Evolutionary conservation across 306 rosid species (phyloP), one percentile per base, ranked within the genome.

Genomic region (Fragaria vesca): DNA sequence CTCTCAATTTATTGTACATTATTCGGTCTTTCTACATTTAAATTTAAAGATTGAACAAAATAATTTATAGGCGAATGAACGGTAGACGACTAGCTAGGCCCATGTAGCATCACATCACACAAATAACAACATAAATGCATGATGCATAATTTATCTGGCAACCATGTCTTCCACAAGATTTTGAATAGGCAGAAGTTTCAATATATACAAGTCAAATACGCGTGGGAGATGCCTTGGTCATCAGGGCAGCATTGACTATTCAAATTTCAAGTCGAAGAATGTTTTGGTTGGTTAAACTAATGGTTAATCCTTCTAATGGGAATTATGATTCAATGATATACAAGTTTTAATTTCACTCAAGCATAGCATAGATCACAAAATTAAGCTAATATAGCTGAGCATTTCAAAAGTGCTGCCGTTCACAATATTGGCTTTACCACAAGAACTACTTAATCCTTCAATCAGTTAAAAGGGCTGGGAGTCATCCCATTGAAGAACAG

Each of bases 401-500:
- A 30, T 38, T 73, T 38, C 32, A 55, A 73, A 36, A 54, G 2
- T 21, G 9, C 42, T 26, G 28, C n/a, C 16, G 51, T 36, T 38
- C 18, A 32, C 21, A 57, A 8, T 9, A 58, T 3, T 58, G 65
- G 34, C 12, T 58, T 20, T 17, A 17, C 60, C 60, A 52, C 24
- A 17, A 4, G 8, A 17, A 52, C 1, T 8, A 54, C 26, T 16
- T 60, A 60, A 26, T 4, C 1, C 1, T 2, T 15, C 36, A 24
- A 12, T 13, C 30, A 89, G 36, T 21, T 52, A 86, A 20, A 89
- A 82, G 5, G 36, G 60, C 4, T 88, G 90, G 1, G 98, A 86
- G 70, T 94, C 97, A 73, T 92, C 96, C 98, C 97, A 94, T 85
- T 92, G 98, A 78, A 94, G 97, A 40, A 94, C 97, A 8, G 97